A percentile compares a stretch with the other conserved stretches of the same genome.
These are phyloP conservation scores for Ehretia macrophylla DNA, from an alignment of 257 asterid genomes.

Conservation along the genomic window DNA sequence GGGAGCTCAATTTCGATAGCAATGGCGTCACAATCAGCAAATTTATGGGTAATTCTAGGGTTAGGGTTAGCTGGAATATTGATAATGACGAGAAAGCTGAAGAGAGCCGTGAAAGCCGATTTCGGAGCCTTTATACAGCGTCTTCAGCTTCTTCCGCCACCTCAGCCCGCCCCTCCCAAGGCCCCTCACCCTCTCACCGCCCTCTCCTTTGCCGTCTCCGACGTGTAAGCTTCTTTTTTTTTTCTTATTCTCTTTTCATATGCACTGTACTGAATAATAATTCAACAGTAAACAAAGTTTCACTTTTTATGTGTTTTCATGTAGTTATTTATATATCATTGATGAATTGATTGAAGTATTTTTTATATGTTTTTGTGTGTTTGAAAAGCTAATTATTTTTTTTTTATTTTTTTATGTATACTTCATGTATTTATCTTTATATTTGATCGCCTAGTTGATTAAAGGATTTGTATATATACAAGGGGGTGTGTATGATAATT, in stretches of 20 bases:
- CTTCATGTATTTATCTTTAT: too few species aligned
- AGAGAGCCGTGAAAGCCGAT: conserved; percentile 68
- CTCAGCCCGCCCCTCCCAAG: conserved; percentile 97
- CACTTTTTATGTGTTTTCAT: too few species aligned
- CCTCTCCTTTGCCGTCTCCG: conserved; percentile 83
- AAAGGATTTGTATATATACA: too few species aligned
- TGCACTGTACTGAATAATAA: background rate
- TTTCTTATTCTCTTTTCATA: conserved; percentile 1
- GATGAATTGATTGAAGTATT: too few species aligned
- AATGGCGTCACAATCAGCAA: conserved; percentile 73
- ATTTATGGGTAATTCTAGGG: conserved; percentile 89
- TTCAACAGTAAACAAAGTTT: too few species aligned
- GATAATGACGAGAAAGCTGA: conserved; percentile 75
- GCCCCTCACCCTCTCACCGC: conserved; percentile 93
- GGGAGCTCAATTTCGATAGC: too few species aligned
- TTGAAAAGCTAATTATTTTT: too few species aligned
- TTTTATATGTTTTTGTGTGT: too few species aligned
- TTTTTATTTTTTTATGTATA: too few species aligned
- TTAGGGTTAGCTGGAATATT: conserved; percentile 93
- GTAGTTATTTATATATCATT: too few species aligned
- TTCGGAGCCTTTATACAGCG: conserved; percentile 90
- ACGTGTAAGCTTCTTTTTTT: conserved; percentile 50
- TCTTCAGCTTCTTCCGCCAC: conserved; percentile 93
- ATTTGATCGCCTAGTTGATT: too few species aligned
- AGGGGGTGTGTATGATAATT: too few species aligned